These are phyloP conservation scores for Lactarius quietus DNA, from an alignment of 768 basidiomycete genomes.

Conservation along the genomic window DNA sequence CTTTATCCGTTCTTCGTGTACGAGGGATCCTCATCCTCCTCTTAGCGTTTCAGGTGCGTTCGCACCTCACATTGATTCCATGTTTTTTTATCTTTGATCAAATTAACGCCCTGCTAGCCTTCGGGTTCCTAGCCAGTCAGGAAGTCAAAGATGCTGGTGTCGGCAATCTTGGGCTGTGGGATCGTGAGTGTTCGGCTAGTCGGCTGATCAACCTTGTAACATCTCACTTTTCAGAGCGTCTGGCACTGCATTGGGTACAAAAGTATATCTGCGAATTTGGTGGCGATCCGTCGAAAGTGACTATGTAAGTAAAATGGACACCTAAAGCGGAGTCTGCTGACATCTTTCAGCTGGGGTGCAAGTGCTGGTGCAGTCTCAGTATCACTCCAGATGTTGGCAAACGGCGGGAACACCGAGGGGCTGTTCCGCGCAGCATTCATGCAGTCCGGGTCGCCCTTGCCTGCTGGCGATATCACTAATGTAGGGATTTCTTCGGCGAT, in stretches of 20 bases:
- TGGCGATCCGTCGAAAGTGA: slow-evolving; percentile 58
- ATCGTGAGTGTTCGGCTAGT: slow-evolving; percentile 41
- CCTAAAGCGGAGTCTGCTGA: slow-evolving; percentile 3
- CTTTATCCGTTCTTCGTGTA: neutral
- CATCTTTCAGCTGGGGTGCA: slow-evolving; percentile 42
- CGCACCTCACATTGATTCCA: neutral
- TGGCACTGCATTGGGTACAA: slow-evolving; percentile 61
- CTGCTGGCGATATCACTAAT: slow-evolving; percentile 33
- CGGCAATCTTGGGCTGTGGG: slow-evolving; percentile 62
- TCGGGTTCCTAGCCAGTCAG: slow-evolving; percentile 49
- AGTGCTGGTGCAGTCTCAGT: slow-evolving; percentile 50
- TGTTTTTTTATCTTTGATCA: no score
- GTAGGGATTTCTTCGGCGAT: slow-evolving; percentile 32
- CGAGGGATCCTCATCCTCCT: neutral
- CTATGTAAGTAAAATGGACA: slow-evolving; percentile 40
- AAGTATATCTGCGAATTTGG: slow-evolving; percentile 61
- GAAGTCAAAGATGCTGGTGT: slow-evolving; percentile 51
- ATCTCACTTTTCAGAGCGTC: slow-evolving; percentile 39
- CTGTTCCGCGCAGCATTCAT: slow-evolving; percentile 44
- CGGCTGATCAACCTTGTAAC: neutral
- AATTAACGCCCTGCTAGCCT: slow-evolving; percentile 31
- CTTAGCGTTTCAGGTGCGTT: slow-evolving; percentile 14
- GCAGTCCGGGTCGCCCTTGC: slow-evolving; percentile 39
- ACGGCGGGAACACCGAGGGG: slow-evolving; percentile 35
- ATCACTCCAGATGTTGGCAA: slow-evolving; percentile 42